phyloP scores from a whole-genome alignment of 2,329 filamentous ascomycete species.

The Calonectria pseudoreteaudii region DNA sequence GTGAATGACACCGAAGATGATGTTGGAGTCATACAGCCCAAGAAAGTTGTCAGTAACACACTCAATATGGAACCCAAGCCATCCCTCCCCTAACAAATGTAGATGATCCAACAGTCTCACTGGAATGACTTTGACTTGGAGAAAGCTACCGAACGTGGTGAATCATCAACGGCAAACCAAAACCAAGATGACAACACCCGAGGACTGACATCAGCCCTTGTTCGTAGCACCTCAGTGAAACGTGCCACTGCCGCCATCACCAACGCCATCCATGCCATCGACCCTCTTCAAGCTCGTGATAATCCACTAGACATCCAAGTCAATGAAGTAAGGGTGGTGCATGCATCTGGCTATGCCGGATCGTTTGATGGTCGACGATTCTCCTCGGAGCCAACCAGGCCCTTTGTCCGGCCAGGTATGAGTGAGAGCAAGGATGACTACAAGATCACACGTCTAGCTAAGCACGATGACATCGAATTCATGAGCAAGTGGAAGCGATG shows the following conservation, averaged over 20 bases:
- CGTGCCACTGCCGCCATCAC: conserved; percentile 1
- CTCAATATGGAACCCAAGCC: background rate
- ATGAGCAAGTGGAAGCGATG: background rate
- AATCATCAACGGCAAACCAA: background rate
- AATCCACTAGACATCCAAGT: conserved; percentile 4
- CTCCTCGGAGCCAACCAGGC: background rate
- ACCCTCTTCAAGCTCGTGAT: background rate
- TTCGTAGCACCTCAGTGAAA: background rate
- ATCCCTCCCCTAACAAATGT: conserved; percentile 1
- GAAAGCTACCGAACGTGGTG: background rate
- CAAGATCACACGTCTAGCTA: conserved; percentile 43
- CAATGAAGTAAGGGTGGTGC: background rate
- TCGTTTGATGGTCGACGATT: conserved; percentile 19
- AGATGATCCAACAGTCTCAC: background rate
- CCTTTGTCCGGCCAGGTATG: conserved; percentile 21
- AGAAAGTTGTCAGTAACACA: background rate
- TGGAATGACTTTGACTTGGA: background rate
- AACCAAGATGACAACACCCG: background rate
- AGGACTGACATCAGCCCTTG: background rate
- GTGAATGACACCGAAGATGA: background rate
- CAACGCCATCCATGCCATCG: conserved; percentile 2
- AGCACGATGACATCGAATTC: conserved; percentile 40
- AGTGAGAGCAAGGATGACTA: conserved; percentile 36
- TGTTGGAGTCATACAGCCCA: background rate
- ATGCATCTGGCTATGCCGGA: background rate